Conservation (phyloP, 2,329 filamentous ascomycete species). For the Calcarisporium arbuscula region DNA sequence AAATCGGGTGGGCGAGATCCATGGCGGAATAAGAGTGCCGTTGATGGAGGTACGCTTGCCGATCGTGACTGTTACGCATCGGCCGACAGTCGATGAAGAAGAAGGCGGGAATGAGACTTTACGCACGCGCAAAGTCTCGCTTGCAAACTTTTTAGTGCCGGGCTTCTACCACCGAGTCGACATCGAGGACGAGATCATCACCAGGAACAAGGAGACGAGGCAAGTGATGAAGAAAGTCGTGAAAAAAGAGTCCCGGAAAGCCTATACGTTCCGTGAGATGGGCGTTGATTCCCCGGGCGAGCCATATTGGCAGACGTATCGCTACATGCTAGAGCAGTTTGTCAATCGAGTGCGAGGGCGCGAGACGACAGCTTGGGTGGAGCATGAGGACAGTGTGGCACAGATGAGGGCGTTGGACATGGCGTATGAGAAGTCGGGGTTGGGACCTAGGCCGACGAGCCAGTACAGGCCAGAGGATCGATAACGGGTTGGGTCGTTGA, state of each 20-base stretch:
- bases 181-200: constrained; percentile 27
- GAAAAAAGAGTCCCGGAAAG: constrained; percentile 22
- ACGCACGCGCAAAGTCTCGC: background rate
- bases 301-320: constrained; percentile 36
- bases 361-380: constrained; percentile 32
- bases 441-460: constrained; percentile 11
- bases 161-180: constrained; percentile 27
- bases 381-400: constrained; percentile 32
- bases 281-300: constrained; percentile 23
- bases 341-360: constrained; percentile 36
- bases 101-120: background rate
- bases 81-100: constrained; percentile 15
- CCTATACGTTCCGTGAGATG: constrained; percentile 27
- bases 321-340: constrained; percentile 42
- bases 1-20: constrained; percentile 26
- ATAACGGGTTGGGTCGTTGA: no score
- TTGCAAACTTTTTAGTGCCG: background rate
- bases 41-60: constrained; percentile 13
- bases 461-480: no score
- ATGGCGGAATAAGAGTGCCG: constrained; percentile 18
- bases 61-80: constrained; percentile 14
- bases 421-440: constrained; percentile 33
- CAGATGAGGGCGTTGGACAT: constrained; percentile 41
- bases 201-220: constrained; percentile 11
- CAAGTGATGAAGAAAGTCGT: constrained; percentile 16